A percentile compares a stretch with the other conserved stretches of the same genome.
Conservation (phyloP, 169 alveolate species). For the Cryptosporidium viatorum region DNA sequence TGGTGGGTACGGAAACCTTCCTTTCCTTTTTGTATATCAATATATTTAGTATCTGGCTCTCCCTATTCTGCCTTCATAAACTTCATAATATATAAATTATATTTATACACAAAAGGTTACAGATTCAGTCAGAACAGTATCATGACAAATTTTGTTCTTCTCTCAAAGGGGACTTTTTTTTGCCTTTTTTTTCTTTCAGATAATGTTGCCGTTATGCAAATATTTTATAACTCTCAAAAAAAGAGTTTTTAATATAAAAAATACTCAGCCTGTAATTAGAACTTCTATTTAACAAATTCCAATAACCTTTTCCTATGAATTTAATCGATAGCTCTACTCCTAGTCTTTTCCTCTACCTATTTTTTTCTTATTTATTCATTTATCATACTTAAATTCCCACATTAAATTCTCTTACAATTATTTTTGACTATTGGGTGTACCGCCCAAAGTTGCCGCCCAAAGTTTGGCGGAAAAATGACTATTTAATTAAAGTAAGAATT, state of each 20-base stretch:
- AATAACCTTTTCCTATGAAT: not conserved
- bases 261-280: not conserved
- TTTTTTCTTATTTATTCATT: not conserved
- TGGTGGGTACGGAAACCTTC: not conserved
- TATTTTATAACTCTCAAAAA: not conserved
- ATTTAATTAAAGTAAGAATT: not conserved
- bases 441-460: not conserved
- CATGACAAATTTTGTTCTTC: not conserved
- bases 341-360: not conserved
- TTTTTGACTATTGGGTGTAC: not conserved
- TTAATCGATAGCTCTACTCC: not conserved
- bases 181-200: not conserved
- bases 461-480: slow-evolving; percentile 1
- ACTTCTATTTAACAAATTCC: not conserved
- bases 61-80: not conserved
- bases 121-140: not conserved
- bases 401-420: not conserved
- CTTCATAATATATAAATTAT: not conserved
- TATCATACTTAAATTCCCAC: not conserved
- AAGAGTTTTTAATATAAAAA: not conserved
- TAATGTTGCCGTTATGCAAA: not conserved
- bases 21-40: not conserved
- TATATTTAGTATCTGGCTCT: not conserved
- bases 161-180: not conserved
- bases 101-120: not conserved